Evolutionary conservation across 139 green algal species (phyloP).

Genomic region (Astrephomene gubernaculifera): DNA sequence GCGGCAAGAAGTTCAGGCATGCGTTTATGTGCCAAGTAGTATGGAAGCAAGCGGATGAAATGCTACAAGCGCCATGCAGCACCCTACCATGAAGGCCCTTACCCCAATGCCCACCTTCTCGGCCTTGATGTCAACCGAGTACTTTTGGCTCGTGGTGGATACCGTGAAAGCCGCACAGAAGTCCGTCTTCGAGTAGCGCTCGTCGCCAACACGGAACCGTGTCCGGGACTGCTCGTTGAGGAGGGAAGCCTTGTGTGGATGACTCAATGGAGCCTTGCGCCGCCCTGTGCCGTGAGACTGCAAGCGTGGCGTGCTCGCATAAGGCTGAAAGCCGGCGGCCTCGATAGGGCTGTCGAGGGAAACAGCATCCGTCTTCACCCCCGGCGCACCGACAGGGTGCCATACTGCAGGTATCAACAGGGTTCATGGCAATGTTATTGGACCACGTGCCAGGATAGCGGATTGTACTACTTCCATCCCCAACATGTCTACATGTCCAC

Average conservation of each 20-base stretch:
- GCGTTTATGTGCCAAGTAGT: too few species aligned
- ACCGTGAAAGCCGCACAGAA: conserved; percentile 51
- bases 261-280: neutral
- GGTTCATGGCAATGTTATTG: too few species aligned
- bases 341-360: neutral
- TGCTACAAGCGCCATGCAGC: too few species aligned
- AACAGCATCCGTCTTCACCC: conserved; percentile 13
- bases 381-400: conserved; percentile 37
- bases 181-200: conserved; percentile 2
- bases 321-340: neutral
- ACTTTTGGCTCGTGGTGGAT: conserved; percentile 43
- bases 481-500: too few species aligned
- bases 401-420: conserved; percentile 38
- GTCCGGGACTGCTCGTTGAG: conserved; percentile 79
- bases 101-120: conserved; percentile 32
- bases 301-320: neutral
- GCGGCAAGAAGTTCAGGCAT: too few species aligned
- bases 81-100: too few species aligned
- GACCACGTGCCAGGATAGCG: too few species aligned
- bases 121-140: conserved; percentile 31
- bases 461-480: too few species aligned
- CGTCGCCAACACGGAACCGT: conserved; percentile 42
- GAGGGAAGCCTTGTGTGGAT: conserved; percentile 54
- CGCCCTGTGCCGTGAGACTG: neutral
- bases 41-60: too few species aligned